A percentile compares a stretch with the other conserved stretches of the same genome.
phyloP scores from a whole-genome alignment of 1,139 yeast species.

The Pneumocystis canis region DNA sequence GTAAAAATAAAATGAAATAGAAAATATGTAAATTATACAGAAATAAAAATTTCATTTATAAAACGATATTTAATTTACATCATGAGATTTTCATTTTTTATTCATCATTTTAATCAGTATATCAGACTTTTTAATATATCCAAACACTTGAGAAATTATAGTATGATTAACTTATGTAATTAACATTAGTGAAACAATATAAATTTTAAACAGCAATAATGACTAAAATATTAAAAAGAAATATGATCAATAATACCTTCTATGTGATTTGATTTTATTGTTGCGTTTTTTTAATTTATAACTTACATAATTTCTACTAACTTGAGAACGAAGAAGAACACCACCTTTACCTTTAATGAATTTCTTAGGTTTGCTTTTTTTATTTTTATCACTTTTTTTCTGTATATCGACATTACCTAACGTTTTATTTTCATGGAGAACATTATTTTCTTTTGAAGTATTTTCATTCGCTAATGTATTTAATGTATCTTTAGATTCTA shows the following conservation, averaged over 20 bases:
- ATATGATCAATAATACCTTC: background rate
- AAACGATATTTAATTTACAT: no score
- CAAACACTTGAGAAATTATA: background rate
- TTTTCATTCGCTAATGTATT: background rate
- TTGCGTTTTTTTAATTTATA: slow-evolving; percentile 3
- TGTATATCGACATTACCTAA: background rate
- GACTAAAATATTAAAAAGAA: background rate
- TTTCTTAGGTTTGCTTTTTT: background rate
- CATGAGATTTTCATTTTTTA: background rate
- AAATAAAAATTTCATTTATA: background rate
- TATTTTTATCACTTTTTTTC: background rate
- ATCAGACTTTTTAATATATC: background rate
- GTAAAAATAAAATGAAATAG: no score
- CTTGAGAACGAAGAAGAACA: slow-evolving; percentile 2
- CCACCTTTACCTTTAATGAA: background rate
- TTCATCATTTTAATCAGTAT: background rate
- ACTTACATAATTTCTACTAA: slow-evolving; percentile 3
- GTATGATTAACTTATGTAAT: background rate
- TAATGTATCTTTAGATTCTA: background rate
- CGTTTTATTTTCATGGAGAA: background rate
- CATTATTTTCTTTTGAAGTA: background rate
- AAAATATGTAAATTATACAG: no score
- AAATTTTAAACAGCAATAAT: background rate
- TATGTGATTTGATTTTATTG: background rate
- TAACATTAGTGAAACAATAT: background rate